Evolutionary conservation across 371 early-diverging fungal species (phyloP).

Genomic region (Circinella minor): DNA sequence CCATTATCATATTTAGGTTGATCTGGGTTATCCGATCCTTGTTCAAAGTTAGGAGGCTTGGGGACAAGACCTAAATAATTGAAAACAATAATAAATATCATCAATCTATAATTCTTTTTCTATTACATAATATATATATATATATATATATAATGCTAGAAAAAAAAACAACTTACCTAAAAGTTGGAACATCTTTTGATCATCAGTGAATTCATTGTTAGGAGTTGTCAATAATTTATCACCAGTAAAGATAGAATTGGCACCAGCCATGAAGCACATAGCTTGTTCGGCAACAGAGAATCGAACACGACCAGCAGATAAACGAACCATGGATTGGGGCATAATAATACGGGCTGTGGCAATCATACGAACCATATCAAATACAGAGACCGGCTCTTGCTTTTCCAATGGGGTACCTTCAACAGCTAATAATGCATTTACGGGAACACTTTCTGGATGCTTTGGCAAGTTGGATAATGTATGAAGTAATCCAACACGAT

Average conservation of each 20-base stretch:
- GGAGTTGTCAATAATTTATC: slow-evolving; percentile 87
- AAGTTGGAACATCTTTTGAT: slow-evolving; percentile 78
- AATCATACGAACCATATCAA: slow-evolving; percentile 90
- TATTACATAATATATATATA: too few species aligned
- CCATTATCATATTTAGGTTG: slow-evolving; percentile 27
- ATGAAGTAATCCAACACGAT: slow-evolving; percentile 81
- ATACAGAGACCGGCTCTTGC: slow-evolving; percentile 83
- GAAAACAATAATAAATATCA: background rate
- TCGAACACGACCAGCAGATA: slow-evolving; percentile 85
- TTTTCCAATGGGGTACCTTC: slow-evolving; percentile 83
- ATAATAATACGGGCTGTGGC: slow-evolving; percentile 86
- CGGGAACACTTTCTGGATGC: slow-evolving; percentile 88
- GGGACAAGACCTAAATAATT: slow-evolving; percentile 61
- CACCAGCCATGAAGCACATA: slow-evolving; percentile 84
- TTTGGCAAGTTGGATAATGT: slow-evolving; percentile 76
- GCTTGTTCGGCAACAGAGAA: slow-evolving; percentile 81
- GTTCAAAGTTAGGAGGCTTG: slow-evolving; percentile 70
- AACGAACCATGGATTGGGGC: slow-evolving; percentile 85
- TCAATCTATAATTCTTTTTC: too few species aligned
- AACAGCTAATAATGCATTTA: slow-evolving; percentile 85
- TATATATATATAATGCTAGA: too few species aligned
- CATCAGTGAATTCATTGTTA: slow-evolving; percentile 77
- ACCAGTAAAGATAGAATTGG: slow-evolving; percentile 89
- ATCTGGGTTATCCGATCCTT: slow-evolving; percentile 50
- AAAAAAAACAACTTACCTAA: slow-evolving; percentile 66